A percentile compares a stretch with the other conserved stretches of the same genome.
Evolutionary conservation across 306 rosid species (phyloP).

Genomic region (Cucurbita moschata): DNA sequence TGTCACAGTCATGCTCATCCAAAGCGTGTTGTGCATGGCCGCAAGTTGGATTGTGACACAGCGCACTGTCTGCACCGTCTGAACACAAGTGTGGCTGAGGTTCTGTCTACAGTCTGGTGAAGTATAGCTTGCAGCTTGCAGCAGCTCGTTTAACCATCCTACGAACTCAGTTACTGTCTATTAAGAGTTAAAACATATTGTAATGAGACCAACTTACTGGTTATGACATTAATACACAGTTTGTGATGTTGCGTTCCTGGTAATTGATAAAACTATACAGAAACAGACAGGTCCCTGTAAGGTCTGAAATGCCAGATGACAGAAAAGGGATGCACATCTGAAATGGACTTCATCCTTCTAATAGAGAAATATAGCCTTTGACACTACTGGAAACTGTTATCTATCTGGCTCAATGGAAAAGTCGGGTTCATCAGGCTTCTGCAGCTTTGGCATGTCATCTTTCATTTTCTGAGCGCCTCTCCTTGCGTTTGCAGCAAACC

Average conservation of each 20-base stretch:
- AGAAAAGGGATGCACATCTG: neutral
- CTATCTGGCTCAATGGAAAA: slow-evolving; percentile 59
- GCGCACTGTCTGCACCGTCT: neutral
- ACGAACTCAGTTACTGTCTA: neutral
- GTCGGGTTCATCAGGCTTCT: slow-evolving; percentile 89
- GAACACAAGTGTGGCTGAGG: neutral
- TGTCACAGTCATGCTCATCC: neutral
- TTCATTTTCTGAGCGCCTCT: slow-evolving; percentile 68
- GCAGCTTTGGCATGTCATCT: slow-evolving; percentile 71
- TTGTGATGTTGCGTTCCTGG: neutral
- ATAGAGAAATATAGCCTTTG: neutral
- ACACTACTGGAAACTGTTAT: slow-evolving; percentile 4
- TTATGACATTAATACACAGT: neutral
- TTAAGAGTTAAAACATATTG: neutral
- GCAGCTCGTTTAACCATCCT: neutral
- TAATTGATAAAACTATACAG: neutral
- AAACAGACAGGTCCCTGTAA: neutral
- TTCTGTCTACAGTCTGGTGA: neutral
- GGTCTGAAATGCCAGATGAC: neutral
- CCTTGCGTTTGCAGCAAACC: slow-evolving; percentile 89
- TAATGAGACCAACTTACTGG: neutral
- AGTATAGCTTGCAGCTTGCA: neutral
- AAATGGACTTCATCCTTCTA: neutral
- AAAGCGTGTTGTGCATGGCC: no score
- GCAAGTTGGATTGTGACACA: no score